phyloP scores from a whole-genome alignment of 2,329 filamentous ascomycete species.

The Apiospora pterosperma region DNA sequence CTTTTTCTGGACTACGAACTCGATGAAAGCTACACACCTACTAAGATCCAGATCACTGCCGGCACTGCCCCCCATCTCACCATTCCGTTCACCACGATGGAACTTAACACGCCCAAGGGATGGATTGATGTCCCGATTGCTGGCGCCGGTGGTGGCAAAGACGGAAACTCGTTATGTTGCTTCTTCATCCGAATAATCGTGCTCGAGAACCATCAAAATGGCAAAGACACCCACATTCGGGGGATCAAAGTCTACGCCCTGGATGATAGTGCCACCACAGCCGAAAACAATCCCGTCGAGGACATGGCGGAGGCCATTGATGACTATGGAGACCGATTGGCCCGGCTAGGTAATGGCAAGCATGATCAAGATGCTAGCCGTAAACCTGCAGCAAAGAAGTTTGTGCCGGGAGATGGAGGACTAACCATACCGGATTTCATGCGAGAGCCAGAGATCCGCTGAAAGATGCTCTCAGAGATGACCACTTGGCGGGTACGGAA shows the following conservation, averaged over 20 bases:
- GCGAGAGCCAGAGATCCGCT: slow-evolving; percentile 40
- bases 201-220: slow-evolving; percentile 97
- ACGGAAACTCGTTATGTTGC: slow-evolving; percentile 74
- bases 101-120: slow-evolving; percentile 73
- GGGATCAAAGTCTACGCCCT: slow-evolving; percentile 82
- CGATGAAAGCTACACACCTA: slow-evolving; percentile 96
- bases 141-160: slow-evolving; percentile 53
- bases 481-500: neutral
- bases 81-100: slow-evolving; percentile 80
- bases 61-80: slow-evolving; percentile 91
- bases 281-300: slow-evolving; percentile 32
- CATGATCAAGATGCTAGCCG: slow-evolving; percentile 30
- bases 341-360: slow-evolving; percentile 23
- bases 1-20: slow-evolving; percentile 87
- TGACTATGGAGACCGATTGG: slow-evolving; percentile 23
- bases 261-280: slow-evolving; percentile 40
- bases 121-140: slow-evolving; percentile 81
- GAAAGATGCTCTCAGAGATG: neutral
- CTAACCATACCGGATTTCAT: slow-evolving; percentile 35
- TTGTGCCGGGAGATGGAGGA: slow-evolving; percentile 29
- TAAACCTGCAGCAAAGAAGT: slow-evolving; percentile 23
- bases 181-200: slow-evolving; percentile 90
- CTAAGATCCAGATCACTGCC: slow-evolving; percentile 82
- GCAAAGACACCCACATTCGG: slow-evolving; percentile 96
- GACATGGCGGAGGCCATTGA: slow-evolving; percentile 30